Evolutionary conservation across 2,329 filamentous ascomycete genomes (phyloP).

Genomic region (Piedraia hortae): DNA sequence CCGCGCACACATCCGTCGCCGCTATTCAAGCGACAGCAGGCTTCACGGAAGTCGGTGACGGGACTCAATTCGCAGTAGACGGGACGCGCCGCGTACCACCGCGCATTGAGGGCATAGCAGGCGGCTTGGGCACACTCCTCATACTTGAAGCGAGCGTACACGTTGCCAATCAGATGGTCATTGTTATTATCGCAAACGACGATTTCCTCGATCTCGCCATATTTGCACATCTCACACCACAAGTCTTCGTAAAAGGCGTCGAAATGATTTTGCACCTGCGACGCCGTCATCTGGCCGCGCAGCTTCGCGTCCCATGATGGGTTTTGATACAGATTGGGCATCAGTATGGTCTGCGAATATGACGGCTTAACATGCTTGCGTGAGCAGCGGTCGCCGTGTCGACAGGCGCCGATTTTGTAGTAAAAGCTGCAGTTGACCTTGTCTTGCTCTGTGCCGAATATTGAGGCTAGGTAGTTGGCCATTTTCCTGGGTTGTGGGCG

Average conservation of each 20-base stretch:
- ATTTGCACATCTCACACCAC: constrained; percentile 99
- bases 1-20: constrained; percentile 89
- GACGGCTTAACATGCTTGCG: constrained; percentile 98
- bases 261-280: constrained; percentile 95
- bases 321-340: constrained; percentile 98
- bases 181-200: constrained; percentile 99
- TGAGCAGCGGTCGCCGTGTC: constrained; percentile 92
- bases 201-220: constrained; percentile 87
- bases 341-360: constrained; percentile 89
- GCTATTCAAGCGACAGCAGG: constrained; percentile 78
- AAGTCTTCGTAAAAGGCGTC: constrained; percentile 99
- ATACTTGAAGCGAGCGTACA: constrained; percentile 99
- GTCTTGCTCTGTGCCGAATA: constrained; percentile 98
- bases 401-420: constrained; percentile 98
- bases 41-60: constrained; percentile 93
- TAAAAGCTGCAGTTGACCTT: constrained; percentile 99
- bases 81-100: constrained; percentile 90
- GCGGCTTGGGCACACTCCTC: constrained; percentile 84
- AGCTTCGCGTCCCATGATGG: constrained; percentile 56
- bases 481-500: too few relatives aligned
- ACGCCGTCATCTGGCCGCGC: constrained; percentile 75
- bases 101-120: constrained; percentile 75
- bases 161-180: constrained; percentile 94
- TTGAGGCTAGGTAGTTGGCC: constrained; percentile 96
- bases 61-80: constrained; percentile 96